phyloP scores from a whole-genome alignment of 768 basidiomycete genomes.

The Brasilioporus rufonigricans region DNA sequence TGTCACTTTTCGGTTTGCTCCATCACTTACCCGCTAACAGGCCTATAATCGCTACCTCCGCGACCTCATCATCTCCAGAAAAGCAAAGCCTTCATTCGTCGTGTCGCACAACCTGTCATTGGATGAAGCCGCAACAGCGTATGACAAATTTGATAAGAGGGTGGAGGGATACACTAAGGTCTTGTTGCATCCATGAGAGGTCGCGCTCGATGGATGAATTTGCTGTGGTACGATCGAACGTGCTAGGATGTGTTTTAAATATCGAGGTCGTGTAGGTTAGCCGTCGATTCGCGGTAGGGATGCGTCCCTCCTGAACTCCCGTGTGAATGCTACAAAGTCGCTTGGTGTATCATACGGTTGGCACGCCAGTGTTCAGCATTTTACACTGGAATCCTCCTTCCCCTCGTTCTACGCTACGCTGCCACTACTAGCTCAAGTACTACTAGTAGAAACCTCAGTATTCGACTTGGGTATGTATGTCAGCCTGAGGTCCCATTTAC shows the following conservation, averaged over 20 bases:
- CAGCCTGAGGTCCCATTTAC: too few species aligned
- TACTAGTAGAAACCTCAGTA: too few species aligned
- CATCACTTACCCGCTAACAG: neutral
- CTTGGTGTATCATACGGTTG: too few species aligned
- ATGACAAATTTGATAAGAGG: conserved; percentile 8
- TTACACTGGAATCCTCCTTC: too few species aligned
- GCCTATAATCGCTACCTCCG: conserved; percentile 3
- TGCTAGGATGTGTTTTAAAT: neutral
- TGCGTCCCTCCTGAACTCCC: too few species aligned
- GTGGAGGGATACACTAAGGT: neutral
- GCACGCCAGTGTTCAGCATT: too few species aligned
- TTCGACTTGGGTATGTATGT: too few species aligned
- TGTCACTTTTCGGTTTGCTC: too few species aligned
- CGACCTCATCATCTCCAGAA: conserved; percentile 5
- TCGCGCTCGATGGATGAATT: neutral
- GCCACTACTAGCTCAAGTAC: too few species aligned
- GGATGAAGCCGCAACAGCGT: conserved; percentile 1
- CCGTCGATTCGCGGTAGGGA: neutral
- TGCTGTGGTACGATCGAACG: neutral
- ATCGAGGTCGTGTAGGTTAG: neutral
- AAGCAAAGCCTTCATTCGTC: neutral
- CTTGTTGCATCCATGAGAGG: neutral
- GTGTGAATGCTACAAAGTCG: too few species aligned
- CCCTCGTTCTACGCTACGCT: too few species aligned
- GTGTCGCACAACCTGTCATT: conserved; percentile 4